Evolutionary conservation across 257 asterid genomes (phyloP).

Genomic region (Vinca minor): DNA sequence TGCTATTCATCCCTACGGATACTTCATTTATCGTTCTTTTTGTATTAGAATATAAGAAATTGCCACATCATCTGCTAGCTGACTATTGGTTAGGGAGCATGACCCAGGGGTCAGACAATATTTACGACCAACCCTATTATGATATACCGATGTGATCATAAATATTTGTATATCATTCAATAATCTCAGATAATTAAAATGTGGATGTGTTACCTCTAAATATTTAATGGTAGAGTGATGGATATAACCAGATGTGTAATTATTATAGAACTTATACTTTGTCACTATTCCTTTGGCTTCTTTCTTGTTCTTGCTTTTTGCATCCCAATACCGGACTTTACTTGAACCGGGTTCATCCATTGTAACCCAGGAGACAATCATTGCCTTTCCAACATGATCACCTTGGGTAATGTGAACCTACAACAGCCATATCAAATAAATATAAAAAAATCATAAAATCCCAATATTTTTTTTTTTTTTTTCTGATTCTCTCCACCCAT

Average conservation of each 20-base stretch:
- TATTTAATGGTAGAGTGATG: constrained; percentile 53
- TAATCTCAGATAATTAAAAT: no score
- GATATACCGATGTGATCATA: no score
- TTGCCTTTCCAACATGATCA: constrained; percentile 68
- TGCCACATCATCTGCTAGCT: no score
- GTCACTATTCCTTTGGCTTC: constrained; percentile 38
- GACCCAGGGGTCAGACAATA: no score
- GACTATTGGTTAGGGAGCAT: no score
- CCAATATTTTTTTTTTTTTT: background rate
- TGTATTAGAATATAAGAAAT: no score
- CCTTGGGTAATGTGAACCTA: constrained; percentile 96
- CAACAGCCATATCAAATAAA: constrained; percentile 7
- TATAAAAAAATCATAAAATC: background rate
- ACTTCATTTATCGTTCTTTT: no score
- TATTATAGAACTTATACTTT: constrained; percentile 48
- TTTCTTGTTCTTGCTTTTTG: constrained; percentile 26
- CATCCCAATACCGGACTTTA: constrained; percentile 53
- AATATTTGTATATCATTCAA: no score
- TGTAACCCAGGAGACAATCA: constrained; percentile 92
- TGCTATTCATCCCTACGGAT: no score
- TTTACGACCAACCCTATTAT: no score
- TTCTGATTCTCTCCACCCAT: background rate
- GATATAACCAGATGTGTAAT: constrained; percentile 75
- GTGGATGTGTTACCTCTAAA: constrained; percentile 62
- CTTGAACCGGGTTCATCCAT: constrained; percentile 58